These are phyloP conservation scores for Arthroderma uncinatum DNA, from an alignment of 2,329 filamentous ascomycete genomes.

Conservation along the genomic window DNA sequence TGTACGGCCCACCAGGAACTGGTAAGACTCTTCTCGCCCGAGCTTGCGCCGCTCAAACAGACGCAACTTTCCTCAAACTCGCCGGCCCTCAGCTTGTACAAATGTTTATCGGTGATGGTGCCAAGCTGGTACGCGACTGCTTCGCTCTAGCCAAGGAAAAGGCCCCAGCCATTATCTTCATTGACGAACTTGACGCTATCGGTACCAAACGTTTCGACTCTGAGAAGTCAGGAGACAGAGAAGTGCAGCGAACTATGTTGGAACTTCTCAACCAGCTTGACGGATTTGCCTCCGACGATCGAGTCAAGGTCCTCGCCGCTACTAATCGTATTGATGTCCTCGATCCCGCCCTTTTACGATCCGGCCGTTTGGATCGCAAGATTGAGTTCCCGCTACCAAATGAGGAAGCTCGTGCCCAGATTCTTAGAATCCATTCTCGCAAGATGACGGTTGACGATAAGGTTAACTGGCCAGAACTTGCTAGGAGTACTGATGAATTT, in stretches of 20 bases:
- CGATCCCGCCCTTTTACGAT: slow-evolving; percentile 81
- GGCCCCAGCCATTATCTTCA: slow-evolving; percentile 97
- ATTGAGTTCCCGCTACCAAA: slow-evolving; percentile 98
- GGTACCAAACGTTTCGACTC: slow-evolving; percentile 98
- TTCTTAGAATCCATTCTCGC: slow-evolving; percentile 89
- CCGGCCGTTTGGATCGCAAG: slow-evolving; percentile 86
- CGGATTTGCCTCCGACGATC: slow-evolving; percentile 91
- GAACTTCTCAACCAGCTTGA: slow-evolving; percentile 97
- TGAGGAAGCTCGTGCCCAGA: slow-evolving; percentile 93
- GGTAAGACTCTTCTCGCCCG: slow-evolving; percentile 58
- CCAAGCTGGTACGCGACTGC: slow-evolving; percentile 93
- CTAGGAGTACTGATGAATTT: slow-evolving; percentile 95
- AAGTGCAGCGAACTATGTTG: slow-evolving; percentile 97
- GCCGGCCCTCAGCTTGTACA: slow-evolving; percentile 95
- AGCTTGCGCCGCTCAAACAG: slow-evolving; percentile 93
- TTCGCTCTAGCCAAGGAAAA: slow-evolving; percentile 98
- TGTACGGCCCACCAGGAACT: slow-evolving; percentile 64
- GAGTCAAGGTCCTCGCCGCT: slow-evolving; percentile 90
- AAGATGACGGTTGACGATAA: slow-evolving; percentile 94
- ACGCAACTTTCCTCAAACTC: slow-evolving; percentile 96
- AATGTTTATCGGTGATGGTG: slow-evolving; percentile 99
- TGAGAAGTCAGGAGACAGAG: slow-evolving; percentile 93
- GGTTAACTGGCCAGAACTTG: slow-evolving; percentile 93
- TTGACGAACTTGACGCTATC: slow-evolving; percentile 96
- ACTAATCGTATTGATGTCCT: slow-evolving; percentile 92